Percentiles rank a stretch among this genome's conserved stretches.
These are phyloP conservation scores for Beauveria sp. DNA, from an alignment of 2,329 filamentous ascomycete species.

Conservation along the genomic window DNA sequence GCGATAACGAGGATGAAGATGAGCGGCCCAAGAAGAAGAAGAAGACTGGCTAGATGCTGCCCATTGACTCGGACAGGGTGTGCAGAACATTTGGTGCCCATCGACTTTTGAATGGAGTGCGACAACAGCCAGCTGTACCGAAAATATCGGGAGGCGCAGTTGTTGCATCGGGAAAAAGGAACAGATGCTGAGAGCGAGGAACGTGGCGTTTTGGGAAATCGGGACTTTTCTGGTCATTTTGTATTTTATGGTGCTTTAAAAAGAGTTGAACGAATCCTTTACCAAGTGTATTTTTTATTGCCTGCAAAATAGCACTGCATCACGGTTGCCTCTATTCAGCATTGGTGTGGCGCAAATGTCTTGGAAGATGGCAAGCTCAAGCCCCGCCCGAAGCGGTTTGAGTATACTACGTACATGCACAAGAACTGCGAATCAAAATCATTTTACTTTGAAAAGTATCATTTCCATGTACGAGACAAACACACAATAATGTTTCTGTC, in stretches of 20 bases:
- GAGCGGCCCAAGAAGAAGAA: conserved; percentile 45
- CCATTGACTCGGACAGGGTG: not conserved
- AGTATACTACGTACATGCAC: not conserved
- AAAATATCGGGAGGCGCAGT: not conserved
- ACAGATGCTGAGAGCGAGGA: not conserved
- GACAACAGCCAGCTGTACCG: too few relatives aligned
- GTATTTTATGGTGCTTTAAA: not conserved
- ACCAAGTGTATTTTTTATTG: not conserved
- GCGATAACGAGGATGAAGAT: conserved; percentile 35
- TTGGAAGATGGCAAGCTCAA: not conserved
- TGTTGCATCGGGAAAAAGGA: not conserved
- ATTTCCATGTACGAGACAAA: not conserved
- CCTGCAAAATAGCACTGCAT: not conserved
- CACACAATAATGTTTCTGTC: not conserved
- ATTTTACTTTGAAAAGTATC: not conserved
- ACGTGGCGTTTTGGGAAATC: not conserved
- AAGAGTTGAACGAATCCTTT: not conserved
- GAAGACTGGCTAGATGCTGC: conserved; percentile 26
- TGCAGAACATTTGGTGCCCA: not conserved
- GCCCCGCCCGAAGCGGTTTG: not conserved
- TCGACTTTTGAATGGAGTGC: too few relatives aligned
- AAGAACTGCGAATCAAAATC: not conserved
- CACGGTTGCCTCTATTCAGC: too few relatives aligned
- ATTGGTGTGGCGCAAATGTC: too few relatives aligned
- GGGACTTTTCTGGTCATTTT: not conserved